Evolutionary conservation across 176 grass and related monocot species (phyloP).

Genomic region (Paspalum vaginatum): DNA sequence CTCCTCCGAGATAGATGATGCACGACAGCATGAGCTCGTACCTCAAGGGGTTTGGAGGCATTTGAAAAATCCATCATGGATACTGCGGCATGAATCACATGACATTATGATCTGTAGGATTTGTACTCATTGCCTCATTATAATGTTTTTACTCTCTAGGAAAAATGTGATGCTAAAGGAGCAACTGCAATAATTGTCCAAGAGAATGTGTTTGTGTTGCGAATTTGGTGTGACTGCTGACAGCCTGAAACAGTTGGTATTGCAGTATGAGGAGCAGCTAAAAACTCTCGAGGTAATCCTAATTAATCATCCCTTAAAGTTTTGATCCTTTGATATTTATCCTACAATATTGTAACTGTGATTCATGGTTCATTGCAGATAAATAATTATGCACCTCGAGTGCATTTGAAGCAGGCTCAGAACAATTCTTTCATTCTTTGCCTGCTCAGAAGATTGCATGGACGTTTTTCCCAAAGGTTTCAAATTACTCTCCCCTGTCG

Average conservation of each 20-base stretch:
- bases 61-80: conserved; percentile 68
- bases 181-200: conserved; percentile 51
- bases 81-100: conserved; percentile 32
- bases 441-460: conserved; percentile 46
- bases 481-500: too few species aligned
- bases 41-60: conserved; percentile 69
- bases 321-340: neutral
- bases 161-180: conserved; percentile 69
- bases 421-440: too few species aligned
- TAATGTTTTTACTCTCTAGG: conserved; percentile 36
- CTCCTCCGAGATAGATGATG: conserved; percentile 70
- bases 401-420: conserved; percentile 74
- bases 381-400: conserved; percentile 64
- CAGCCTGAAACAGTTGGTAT: conserved; percentile 60
- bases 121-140: neutral
- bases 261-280: conserved; percentile 69
- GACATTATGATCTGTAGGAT: neutral
- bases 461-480: conserved; percentile 35
- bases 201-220: conserved; percentile 75
- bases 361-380: conserved; percentile 38
- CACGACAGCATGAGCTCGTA: conserved; percentile 38
- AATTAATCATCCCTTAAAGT: neutral
- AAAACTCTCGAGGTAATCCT: conserved; percentile 66
- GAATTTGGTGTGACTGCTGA: conserved; percentile 54
- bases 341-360: neutral